These are phyloP conservation scores for Sonneratia alba DNA, from an alignment of 345 rosid species.

Conservation along the genomic window DNA sequence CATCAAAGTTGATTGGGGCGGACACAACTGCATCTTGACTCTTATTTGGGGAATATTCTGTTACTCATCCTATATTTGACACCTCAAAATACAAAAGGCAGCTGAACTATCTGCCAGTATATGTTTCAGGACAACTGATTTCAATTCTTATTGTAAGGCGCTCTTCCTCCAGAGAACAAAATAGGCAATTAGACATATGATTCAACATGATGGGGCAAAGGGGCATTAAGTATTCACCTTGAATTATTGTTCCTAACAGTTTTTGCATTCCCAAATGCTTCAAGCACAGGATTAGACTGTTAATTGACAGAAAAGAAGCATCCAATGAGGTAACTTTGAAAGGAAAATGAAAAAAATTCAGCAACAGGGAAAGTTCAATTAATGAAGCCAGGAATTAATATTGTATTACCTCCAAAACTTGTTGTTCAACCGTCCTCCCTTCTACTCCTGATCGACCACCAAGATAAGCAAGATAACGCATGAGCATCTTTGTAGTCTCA, in stretches of 20 bases:
- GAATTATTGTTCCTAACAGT: conserved; percentile 98
- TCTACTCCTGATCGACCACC: conserved; percentile 99
- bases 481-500: conserved; percentile 99
- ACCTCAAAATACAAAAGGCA: neutral
- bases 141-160: neutral
- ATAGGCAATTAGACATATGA: neutral
- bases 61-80: too few species aligned
- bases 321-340: conserved; percentile 12
- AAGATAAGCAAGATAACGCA: conserved; percentile 95
- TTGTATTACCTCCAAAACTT: conserved; percentile 88
- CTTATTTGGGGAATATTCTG: neutral
- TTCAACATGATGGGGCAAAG: conserved; percentile 8
- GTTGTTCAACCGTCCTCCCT: conserved; percentile 99
- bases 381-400: neutral
- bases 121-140: too few species aligned
- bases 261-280: conserved; percentile 99
- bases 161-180: neutral
- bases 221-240: conserved; percentile 38
- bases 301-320: conserved; percentile 17
- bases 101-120: neutral
- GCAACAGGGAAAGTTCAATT: conserved; percentile 7
- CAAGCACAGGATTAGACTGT: conserved; percentile 99
- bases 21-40: neutral
- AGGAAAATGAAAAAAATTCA: neutral
- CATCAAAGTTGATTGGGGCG: neutral